Evolutionary conservation across 306 rosid species (phyloP).

Genomic region (Hippophae tibetana): DNA sequence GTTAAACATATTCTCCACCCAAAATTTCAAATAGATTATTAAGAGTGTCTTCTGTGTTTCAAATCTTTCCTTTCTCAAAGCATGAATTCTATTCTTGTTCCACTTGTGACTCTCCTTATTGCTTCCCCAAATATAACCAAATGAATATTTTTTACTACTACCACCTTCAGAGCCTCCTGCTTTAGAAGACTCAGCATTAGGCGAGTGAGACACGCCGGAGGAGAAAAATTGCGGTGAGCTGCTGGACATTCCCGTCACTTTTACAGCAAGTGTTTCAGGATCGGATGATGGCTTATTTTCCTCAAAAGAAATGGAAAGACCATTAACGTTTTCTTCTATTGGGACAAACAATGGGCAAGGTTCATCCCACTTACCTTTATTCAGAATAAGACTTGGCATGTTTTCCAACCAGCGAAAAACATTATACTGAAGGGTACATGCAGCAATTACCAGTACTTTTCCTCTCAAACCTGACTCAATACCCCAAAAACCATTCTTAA

Average conservation of each 20-base stretch:
- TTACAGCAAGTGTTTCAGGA: constrained; percentile 30
- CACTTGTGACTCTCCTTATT: constrained; percentile 85
- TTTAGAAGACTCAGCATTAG: constrained; percentile 35
- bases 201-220: constrained; percentile 40
- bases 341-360: constrained; percentile 89
- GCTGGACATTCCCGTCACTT: constrained; percentile 34
- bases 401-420: constrained; percentile 82
- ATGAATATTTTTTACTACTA: constrained; percentile 49
- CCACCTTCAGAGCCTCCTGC: constrained; percentile 41
- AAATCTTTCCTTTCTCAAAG: constrained; percentile 80
- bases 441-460: constrained; percentile 83
- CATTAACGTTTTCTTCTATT: constrained; percentile 39
- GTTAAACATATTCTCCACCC: constrained; percentile 82
- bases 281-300: constrained; percentile 33
- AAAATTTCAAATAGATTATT: constrained; percentile 71
- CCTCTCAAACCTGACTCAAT: constrained; percentile 93
- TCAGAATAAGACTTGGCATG: constrained; percentile 52
- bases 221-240: constrained; percentile 28
- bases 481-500: constrained; percentile 74
- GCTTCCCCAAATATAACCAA: constrained; percentile 90
- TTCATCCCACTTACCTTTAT: constrained; percentile 69
- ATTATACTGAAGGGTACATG: constrained; percentile 95
- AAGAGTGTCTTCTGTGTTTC: constrained; percentile 72
- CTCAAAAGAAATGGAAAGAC: constrained; percentile 32
- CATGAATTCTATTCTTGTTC: constrained; percentile 65